Evolutionary conservation across 2,329 filamentous ascomycete genomes (phyloP).

Genomic region (Colletotrichum plurivorum): DNA sequence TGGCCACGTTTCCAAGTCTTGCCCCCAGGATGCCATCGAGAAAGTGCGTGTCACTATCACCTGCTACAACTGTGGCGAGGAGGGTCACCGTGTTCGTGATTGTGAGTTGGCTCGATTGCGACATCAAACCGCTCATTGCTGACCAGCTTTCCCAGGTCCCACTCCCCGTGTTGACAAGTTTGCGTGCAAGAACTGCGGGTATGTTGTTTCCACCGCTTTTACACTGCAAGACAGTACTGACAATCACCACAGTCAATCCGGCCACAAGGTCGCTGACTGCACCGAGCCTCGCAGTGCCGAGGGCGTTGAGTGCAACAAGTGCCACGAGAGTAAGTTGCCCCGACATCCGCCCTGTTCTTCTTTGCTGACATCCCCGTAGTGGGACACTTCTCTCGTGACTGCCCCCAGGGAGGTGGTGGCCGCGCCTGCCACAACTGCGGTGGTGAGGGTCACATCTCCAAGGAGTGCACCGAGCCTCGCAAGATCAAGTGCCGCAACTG

Average conservation of each 20-base stretch:
- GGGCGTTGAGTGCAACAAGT: conserved; percentile 76
- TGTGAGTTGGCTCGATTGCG: conserved; percentile 63
- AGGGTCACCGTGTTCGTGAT: conserved; percentile 78
- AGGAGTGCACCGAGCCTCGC: conserved; percentile 64
- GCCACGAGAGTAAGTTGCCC: conserved; percentile 68
- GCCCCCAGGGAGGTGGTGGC: conserved; percentile 71
- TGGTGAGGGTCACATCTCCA: conserved; percentile 70
- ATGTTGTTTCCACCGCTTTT: conserved; percentile 36
- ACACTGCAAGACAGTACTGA: conserved; percentile 16
- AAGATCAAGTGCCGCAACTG: conserved; percentile 73
- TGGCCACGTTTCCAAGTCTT: conserved; percentile 74
- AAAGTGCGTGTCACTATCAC: conserved; percentile 61
- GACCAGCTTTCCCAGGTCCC: conserved; percentile 58
- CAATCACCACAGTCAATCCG: conserved; percentile 56
- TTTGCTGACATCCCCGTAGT: conserved; percentile 50
- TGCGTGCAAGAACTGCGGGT: conserved; percentile 79
- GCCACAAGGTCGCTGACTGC: conserved; percentile 66
- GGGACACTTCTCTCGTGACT: conserved; percentile 77
- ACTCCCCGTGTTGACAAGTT: conserved; percentile 74
- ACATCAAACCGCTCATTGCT: neutral
- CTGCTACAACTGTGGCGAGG: conserved; percentile 75
- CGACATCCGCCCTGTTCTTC: neutral
- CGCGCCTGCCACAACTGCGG: conserved; percentile 74
- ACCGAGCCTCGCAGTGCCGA: conserved; percentile 73
- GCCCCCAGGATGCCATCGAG: conserved; percentile 70